A percentile compares a stretch with the other conserved stretches of the same genome.
phyloP scores from a whole-genome alignment of 2,329 filamentous ascomycete species.

The Epichloe uncinata region DNA sequence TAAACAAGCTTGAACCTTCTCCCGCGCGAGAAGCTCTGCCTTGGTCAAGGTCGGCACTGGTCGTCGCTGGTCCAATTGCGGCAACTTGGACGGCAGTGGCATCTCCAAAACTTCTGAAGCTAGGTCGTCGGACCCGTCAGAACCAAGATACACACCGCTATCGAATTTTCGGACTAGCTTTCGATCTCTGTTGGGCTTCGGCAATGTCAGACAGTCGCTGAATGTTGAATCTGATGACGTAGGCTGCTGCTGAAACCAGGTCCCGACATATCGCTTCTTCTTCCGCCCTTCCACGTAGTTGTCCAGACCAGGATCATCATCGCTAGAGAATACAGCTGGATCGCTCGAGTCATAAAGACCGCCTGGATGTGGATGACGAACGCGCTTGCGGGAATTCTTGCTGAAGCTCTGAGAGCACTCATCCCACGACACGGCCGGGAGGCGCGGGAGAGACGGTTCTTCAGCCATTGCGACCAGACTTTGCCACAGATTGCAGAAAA shows the following conservation, averaged over 20 bases:
- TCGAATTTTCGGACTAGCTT: conserved; percentile 47
- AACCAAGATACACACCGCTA: conserved; percentile 57
- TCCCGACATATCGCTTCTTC: conserved; percentile 51
- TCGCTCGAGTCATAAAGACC: conserved; percentile 50
- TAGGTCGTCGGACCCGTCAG: conserved; percentile 36
- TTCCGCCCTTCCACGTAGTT: conserved; percentile 45
- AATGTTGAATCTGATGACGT: conserved; percentile 35
- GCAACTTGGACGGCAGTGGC: conserved; percentile 22
- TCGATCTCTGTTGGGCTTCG: conserved; percentile 29
- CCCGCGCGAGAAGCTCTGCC: conserved; percentile 31
- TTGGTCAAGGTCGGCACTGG: conserved; percentile 19
- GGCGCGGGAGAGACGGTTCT: conserved; percentile 27
- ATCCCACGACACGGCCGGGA: conserved; percentile 26
- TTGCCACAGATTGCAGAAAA: not conserved
- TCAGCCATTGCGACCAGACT: conserved; percentile 21
- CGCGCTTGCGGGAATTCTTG: conserved; percentile 27
- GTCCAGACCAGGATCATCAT: conserved; percentile 54
- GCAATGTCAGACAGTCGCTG: conserved; percentile 23
- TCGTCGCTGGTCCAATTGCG: conserved; percentile 21
- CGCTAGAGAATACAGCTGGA: conserved; percentile 57
- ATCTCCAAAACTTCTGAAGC: conserved; percentile 18
- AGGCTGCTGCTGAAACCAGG: conserved; percentile 54
- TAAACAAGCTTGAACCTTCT: conserved; percentile 36
- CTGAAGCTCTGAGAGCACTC: conserved; percentile 25
- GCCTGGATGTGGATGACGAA: conserved; percentile 15